Evolutionary conservation across 176 grass and related monocot genomes (phyloP).

Genomic region (Oryza meridionalis): DNA sequence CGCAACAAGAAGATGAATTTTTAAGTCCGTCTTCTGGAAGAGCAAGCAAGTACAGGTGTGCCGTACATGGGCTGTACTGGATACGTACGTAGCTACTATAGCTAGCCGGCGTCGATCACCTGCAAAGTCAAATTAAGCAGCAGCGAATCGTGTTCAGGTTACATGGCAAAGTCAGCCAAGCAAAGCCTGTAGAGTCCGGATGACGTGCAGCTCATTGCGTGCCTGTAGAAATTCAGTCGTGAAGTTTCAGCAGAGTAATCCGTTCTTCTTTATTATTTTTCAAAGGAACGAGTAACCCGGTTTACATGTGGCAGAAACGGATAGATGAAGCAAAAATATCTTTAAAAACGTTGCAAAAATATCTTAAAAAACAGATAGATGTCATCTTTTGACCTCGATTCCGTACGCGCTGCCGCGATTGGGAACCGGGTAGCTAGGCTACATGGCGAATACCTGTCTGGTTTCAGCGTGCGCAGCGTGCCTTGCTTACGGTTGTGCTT

Average conservation of each 20-base stretch:
- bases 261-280: not conserved
- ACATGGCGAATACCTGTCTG: not conserved
- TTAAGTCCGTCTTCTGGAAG: not conserved
- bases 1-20: not conserved
- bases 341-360: not conserved
- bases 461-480: not conserved
- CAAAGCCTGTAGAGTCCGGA: not conserved
- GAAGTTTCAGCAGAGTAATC: not conserved
- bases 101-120: not conserved
- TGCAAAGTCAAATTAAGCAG: constrained; percentile 23
- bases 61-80: constrained; percentile 33
- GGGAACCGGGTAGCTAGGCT: not conserved
- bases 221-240: not conserved
- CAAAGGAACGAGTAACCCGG: not conserved
- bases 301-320: not conserved
- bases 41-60: constrained; percentile 4
- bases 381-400: not conserved
- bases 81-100: not conserved
- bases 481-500: not conserved
- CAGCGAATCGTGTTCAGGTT: not conserved
- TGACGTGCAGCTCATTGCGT: not conserved
- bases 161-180: not conserved
- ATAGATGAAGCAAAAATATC: not conserved
- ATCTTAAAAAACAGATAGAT: no score
- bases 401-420: not conserved